phyloP scores from a whole-genome alignment of 352 stramenopile species.

The Phytophthora pluvialis region DNA sequence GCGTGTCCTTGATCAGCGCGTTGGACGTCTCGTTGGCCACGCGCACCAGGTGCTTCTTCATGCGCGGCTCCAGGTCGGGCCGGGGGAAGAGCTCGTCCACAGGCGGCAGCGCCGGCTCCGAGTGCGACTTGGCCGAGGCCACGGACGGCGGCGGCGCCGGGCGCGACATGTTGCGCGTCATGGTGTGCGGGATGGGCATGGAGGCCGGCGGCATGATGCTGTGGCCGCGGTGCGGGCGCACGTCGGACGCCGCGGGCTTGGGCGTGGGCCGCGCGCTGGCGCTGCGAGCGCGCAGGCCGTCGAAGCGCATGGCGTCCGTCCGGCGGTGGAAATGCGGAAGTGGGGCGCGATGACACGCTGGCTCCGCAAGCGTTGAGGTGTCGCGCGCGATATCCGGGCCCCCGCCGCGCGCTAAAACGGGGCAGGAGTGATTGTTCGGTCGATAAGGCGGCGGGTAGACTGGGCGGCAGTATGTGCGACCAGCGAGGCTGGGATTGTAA shows the following conservation, averaged over 20 bases:
- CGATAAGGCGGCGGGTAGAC: constrained; percentile 21
- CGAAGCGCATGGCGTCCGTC: constrained; percentile 32
- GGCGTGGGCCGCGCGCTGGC: constrained; percentile 21
- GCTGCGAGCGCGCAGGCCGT: constrained; percentile 34
- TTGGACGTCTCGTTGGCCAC: constrained; percentile 87
- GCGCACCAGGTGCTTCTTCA: constrained; percentile 80
- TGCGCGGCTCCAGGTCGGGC: constrained; percentile 68
- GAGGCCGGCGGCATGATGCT: constrained; percentile 27
- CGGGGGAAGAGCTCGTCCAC: constrained; percentile 62
- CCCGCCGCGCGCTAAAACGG: constrained; percentile 7
- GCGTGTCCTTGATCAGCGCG: constrained; percentile 75
- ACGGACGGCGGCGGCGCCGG: constrained; percentile 21
- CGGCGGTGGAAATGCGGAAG: constrained; percentile 16
- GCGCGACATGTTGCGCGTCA: constrained; percentile 31
- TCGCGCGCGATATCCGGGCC: constrained; percentile 21
- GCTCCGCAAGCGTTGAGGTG: constrained; percentile 6
- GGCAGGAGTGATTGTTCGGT: constrained; percentile 22
- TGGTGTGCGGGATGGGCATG: constrained; percentile 30
- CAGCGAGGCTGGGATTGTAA: constrained; percentile 22
- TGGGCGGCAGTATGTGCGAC: constrained; percentile 16
- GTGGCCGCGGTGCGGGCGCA: constrained; percentile 21
- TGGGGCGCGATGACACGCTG: too few species aligned
- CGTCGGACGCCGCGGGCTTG: constrained; percentile 13
- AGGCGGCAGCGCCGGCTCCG: constrained; percentile 19
- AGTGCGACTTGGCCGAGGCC: constrained; percentile 14